Evolutionary conservation across 805 yeast species (phyloP).

Genomic region (Jamesozyma lodderae): DNA sequence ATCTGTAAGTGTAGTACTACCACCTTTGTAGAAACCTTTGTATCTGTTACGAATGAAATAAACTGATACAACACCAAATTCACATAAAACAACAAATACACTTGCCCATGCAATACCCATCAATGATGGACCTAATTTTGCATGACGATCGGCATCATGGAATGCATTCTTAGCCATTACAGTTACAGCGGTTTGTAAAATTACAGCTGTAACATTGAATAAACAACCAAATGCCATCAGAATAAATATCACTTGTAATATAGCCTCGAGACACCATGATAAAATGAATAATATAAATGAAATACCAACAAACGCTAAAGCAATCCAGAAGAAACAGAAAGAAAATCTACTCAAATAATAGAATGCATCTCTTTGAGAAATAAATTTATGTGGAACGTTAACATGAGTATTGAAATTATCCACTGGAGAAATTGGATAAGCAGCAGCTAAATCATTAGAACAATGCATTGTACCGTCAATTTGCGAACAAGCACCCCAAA

Average conservation of each 20-base stretch:
- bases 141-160: slow-evolving; percentile 34
- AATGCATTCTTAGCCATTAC: slow-evolving; percentile 73
- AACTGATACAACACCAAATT: slow-evolving; percentile 5
- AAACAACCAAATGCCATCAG: slow-evolving; percentile 44
- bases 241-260: slow-evolving; percentile 46
- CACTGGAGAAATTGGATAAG: slow-evolving; percentile 62
- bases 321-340: slow-evolving; percentile 52
- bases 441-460: slow-evolving; percentile 42
- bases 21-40: not conserved
- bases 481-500: slow-evolving; percentile 60
- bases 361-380: slow-evolving; percentile 45
- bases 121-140: slow-evolving; percentile 47
- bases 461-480: slow-evolving; percentile 14
- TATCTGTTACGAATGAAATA: slow-evolving; percentile 1
- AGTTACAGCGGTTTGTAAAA: slow-evolving; percentile 64
- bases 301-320: slow-evolving; percentile 54
- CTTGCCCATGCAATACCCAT: slow-evolving; percentile 68
- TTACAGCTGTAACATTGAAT: slow-evolving; percentile 52
- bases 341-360: slow-evolving; percentile 59
- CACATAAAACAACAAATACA: slow-evolving; percentile 33
- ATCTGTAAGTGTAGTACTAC: slow-evolving; percentile 1
- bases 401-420: slow-evolving; percentile 56
- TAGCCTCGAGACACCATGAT: slow-evolving; percentile 45
- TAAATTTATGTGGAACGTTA: slow-evolving; percentile 46
- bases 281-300: slow-evolving; percentile 48